These are phyloP conservation scores for Drechmeria coniospora DNA, from an alignment of 2,329 filamentous ascomycete genomes.

Conservation along the genomic window DNA sequence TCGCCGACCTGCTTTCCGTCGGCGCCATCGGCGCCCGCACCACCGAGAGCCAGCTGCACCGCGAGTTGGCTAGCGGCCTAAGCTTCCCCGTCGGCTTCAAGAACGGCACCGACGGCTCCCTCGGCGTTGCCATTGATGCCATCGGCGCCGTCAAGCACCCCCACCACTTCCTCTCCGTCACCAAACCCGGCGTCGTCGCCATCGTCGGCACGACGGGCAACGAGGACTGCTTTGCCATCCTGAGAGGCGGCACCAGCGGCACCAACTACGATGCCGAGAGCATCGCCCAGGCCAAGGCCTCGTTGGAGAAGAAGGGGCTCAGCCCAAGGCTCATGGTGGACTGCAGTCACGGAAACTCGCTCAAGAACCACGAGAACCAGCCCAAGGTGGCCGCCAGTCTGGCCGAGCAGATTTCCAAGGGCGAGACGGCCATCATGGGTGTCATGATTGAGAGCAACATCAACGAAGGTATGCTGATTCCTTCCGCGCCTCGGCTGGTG, in stretches of 20 bases:
- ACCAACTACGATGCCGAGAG: constrained; percentile 85
- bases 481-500: background rate
- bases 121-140: constrained; percentile 85
- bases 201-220: constrained; percentile 93
- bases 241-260: constrained; percentile 81
- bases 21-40: constrained; percentile 93
- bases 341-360: constrained; percentile 91
- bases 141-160: constrained; percentile 85
- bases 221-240: constrained; percentile 92
- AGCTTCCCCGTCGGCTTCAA: constrained; percentile 99
- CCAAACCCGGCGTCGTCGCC: constrained; percentile 86
- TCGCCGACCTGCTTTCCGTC: constrained; percentile 80
- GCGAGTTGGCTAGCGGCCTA: constrained; percentile 82
- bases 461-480: constrained; percentile 54
- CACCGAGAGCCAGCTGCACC: constrained; percentile 89
- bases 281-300: constrained; percentile 69
- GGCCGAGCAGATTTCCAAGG: constrained; percentile 70
- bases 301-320: constrained; percentile 59
- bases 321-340: constrained; percentile 83
- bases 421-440: constrained; percentile 81
- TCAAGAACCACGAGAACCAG: constrained; percentile 96
- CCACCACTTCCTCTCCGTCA: constrained; percentile 94
- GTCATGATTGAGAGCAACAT: constrained; percentile 99
- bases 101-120: constrained; percentile 88
- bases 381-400: constrained; percentile 75